Evolutionary conservation across 2,329 filamentous ascomycete genomes (phyloP).

Genomic region (Spiromastix sp.): DNA sequence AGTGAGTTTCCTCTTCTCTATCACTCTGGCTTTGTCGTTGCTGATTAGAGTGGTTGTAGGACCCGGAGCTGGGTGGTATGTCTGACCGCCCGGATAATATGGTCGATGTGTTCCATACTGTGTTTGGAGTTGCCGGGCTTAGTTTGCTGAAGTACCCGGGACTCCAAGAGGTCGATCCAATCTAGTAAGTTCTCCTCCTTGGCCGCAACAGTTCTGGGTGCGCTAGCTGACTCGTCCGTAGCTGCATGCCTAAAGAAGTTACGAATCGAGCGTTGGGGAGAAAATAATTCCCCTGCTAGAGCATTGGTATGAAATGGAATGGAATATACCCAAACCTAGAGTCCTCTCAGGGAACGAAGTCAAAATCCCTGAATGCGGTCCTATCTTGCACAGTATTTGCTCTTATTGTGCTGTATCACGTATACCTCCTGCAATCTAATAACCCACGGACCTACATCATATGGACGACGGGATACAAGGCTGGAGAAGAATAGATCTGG

Average conservation of each 20-base stretch:
- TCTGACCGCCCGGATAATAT: slow-evolving; percentile 85
- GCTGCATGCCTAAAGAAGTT: slow-evolving; percentile 62
- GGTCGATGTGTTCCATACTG: slow-evolving; percentile 95
- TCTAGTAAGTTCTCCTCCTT: slow-evolving; percentile 52
- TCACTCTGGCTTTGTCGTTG: slow-evolving; percentile 10
- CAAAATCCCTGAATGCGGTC: no score
- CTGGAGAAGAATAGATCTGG: slow-evolving; percentile 49
- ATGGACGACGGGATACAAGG: slow-evolving; percentile 60
- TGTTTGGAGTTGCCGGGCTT: slow-evolving; percentile 79
- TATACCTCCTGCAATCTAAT: slow-evolving; percentile 59
- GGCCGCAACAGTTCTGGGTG: slow-evolving; percentile 12
- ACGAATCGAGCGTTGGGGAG: slow-evolving; percentile 47
- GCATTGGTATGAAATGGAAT: no score
- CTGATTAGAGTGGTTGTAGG: slow-evolving; percentile 36
- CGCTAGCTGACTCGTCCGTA: slow-evolving; percentile 17
- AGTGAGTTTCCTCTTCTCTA: slow-evolving; percentile 26
- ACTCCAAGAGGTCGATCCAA: slow-evolving; percentile 70
- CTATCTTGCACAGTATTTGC: no score
- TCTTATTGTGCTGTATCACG: no score
- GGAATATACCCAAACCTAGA: no score
- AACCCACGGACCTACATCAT: slow-evolving; percentile 42
- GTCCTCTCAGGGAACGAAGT: no score
- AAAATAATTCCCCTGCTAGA: no score
- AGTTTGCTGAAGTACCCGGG: slow-evolving; percentile 72
- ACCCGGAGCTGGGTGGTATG: slow-evolving; percentile 71